phyloP scores from a whole-genome alignment of 495 filamentous ascomycete genomes.

The Penicillium psychrofluorescens region DNA sequence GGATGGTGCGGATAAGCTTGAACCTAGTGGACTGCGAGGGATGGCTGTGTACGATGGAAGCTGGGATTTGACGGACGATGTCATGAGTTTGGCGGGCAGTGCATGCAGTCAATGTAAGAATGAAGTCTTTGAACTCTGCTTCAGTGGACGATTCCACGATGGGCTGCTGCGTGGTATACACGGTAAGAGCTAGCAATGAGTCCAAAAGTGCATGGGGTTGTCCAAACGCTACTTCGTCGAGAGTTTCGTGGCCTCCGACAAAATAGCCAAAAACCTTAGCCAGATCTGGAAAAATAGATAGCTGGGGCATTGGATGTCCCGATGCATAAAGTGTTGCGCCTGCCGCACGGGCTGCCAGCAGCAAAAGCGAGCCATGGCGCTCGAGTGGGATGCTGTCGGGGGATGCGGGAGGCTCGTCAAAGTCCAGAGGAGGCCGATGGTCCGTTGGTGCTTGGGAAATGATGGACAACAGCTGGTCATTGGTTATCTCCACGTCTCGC shows the following conservation, averaged over 20 bases:
- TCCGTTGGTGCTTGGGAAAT: conserved; percentile 20
- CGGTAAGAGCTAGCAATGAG: conserved; percentile 29
- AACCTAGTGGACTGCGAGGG: conserved; percentile 63
- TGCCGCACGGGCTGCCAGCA: conserved; percentile 48
- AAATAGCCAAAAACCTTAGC: conserved; percentile 52
- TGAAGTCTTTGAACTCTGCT: conserved; percentile 34
- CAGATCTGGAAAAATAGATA: conserved; percentile 61
- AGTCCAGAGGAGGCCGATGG: conserved; percentile 34
- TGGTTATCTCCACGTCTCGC: conserved; percentile 56
- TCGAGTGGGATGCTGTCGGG: conserved; percentile 67
- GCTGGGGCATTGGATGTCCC: conserved; percentile 16
- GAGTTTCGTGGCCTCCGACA: conserved; percentile 39
- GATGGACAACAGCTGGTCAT: conserved; percentile 44
- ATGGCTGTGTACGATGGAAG: conserved; percentile 65
- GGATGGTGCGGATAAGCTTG: conserved; percentile 68
- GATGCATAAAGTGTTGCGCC: conserved; percentile 25
- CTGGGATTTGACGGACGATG: conserved; percentile 67
- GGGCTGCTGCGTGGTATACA: conserved; percentile 19
- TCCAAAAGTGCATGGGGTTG: conserved; percentile 36
- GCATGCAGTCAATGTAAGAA: conserved; percentile 59
- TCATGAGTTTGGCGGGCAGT: conserved; percentile 59
- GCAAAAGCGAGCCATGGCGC: conserved; percentile 57
- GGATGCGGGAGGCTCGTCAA: conserved; percentile 35
- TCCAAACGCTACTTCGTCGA: conserved; percentile 33
- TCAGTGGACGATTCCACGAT: conserved; percentile 17